Percentiles rank a stretch among this genome's conserved stretches.
Evolutionary conservation across 2,329 filamentous ascomycete species (phyloP).

Genomic region (Calonectria ilicicola): DNA sequence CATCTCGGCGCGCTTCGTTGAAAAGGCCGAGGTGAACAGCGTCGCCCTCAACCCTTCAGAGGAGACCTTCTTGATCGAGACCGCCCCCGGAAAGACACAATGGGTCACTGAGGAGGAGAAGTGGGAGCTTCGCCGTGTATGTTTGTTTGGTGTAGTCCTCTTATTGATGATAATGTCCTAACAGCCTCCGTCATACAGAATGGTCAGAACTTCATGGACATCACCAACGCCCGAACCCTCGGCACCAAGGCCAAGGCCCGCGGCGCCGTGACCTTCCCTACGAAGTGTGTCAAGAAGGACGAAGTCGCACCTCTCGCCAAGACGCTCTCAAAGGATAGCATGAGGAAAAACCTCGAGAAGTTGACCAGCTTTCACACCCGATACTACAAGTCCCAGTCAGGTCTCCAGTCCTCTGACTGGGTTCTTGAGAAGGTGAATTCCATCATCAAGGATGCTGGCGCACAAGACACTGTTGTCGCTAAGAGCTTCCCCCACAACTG

Average conservation of each 20-base stretch:
- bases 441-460: slow-evolving; percentile 78
- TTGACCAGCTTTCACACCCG: slow-evolving; percentile 85
- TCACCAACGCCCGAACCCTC: slow-evolving; percentile 77
- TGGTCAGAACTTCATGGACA: slow-evolving; percentile 93
- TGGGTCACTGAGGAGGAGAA: slow-evolving; percentile 97
- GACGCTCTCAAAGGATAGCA: slow-evolving; percentile 79
- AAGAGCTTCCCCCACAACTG: slow-evolving; percentile 84
- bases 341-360: slow-evolving; percentile 82
- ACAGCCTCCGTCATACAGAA: slow-evolving; percentile 63
- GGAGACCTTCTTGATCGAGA: slow-evolving; percentile 78
- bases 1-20: slow-evolving; percentile 68
- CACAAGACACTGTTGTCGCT: slow-evolving; percentile 75
- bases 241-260: slow-evolving; percentile 58
- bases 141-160: slow-evolving; percentile 50
- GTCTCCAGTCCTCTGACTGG: slow-evolving; percentile 89
- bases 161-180: slow-evolving; percentile 8
- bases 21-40: slow-evolving; percentile 62
- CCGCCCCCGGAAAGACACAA: slow-evolving; percentile 82
- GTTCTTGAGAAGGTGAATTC: slow-evolving; percentile 79
- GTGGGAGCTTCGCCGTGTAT: slow-evolving; percentile 87
- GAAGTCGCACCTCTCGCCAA: slow-evolving; percentile 75
- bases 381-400: slow-evolving; percentile 84
- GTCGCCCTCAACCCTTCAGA: slow-evolving; percentile 57
- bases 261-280: slow-evolving; percentile 70
- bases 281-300: slow-evolving; percentile 72